Conservation (phyloP, 2,329 filamentous ascomycete species). For the Erysiphe pisi region DNA sequence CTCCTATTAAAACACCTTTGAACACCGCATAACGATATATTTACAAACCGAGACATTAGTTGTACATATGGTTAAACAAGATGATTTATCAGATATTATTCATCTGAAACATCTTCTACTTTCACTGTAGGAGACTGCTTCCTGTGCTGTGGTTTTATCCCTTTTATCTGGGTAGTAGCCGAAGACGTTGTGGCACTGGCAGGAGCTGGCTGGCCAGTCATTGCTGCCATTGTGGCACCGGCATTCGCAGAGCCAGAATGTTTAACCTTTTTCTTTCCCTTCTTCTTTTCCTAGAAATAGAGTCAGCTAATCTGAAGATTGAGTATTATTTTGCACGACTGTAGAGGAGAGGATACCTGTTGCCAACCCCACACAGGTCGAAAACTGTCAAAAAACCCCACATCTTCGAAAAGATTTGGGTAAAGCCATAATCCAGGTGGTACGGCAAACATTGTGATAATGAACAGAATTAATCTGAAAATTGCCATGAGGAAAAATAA, state of each 20-base stretch:
- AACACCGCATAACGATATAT: too few species aligned
- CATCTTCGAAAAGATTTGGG: conserved; percentile 96
- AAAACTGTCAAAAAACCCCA: conserved; percentile 97
- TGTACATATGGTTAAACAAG: too few species aligned
- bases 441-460: conserved; percentile 73
- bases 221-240: conserved; percentile 34
- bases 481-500: conserved; percentile 98
- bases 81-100: conserved; percentile 31
- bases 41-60: too few species aligned
- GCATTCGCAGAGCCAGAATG: conserved; percentile 35
- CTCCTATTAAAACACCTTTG: too few species aligned
- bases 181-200: conserved; percentile 37
- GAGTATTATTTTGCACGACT: background rate
- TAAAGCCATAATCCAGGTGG: conserved; percentile 95
- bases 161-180: conserved; percentile 37
- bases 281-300: conserved; percentile 33
- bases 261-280: conserved; percentile 37
- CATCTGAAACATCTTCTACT: conserved; percentile 41
- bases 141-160: conserved; percentile 37
- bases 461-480: conserved; percentile 89
- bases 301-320: background rate
- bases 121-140: conserved; percentile 37
- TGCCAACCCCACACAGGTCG: conserved; percentile 97
- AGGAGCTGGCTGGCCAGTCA: conserved; percentile 37
- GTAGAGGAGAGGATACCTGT: conserved; percentile 49